Conservation (phyloP, 495 filamentous ascomycete species). For the Immersiella caudata region DNA sequence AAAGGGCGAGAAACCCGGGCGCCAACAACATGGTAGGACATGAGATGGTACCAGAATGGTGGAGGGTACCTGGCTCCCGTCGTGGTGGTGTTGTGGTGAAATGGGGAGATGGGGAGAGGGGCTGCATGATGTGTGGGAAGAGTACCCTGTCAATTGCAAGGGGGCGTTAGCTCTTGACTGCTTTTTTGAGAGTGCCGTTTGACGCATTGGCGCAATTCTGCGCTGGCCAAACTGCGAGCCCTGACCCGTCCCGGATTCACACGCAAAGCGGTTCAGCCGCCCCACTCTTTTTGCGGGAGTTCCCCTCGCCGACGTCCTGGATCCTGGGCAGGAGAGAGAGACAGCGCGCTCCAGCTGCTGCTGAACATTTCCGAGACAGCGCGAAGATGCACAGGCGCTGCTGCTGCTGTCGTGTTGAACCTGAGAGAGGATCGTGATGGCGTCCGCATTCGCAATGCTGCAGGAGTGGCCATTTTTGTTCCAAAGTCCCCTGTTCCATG, state of each 20-base stretch:
- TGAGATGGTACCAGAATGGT: neutral
- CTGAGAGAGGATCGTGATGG: constrained; percentile 7
- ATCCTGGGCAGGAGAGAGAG: neutral
- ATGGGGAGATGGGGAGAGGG: neutral
- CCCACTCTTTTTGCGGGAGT: constrained; percentile 16
- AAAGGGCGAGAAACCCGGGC: neutral
- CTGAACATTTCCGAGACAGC: neutral
- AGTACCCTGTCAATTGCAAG: constrained; percentile 16
- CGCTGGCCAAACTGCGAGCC: constrained; percentile 13
- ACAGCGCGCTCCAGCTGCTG: neutral
- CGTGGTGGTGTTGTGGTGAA: neutral
- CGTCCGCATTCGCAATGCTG: constrained; percentile 18
- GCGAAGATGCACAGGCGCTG: too few species aligned
- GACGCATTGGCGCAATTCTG: constrained; percentile 16
- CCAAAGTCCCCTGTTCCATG: neutral
- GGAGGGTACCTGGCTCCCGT: neutral
- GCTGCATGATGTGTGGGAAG: constrained; percentile 22
- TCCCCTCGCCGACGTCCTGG: constrained; percentile 10
- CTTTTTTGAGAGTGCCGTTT: neutral
- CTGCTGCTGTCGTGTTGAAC: neutral
- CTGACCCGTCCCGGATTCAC: constrained; percentile 13
- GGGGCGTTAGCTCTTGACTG: constrained; percentile 9
- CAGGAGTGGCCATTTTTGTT: constrained; percentile 8
- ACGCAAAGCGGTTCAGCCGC: constrained; percentile 9
- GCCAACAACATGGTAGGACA: neutral